Conservation (phyloP, 2,329 filamentous ascomycete genomes). For the Neofusicoccum laricinum region DNA sequence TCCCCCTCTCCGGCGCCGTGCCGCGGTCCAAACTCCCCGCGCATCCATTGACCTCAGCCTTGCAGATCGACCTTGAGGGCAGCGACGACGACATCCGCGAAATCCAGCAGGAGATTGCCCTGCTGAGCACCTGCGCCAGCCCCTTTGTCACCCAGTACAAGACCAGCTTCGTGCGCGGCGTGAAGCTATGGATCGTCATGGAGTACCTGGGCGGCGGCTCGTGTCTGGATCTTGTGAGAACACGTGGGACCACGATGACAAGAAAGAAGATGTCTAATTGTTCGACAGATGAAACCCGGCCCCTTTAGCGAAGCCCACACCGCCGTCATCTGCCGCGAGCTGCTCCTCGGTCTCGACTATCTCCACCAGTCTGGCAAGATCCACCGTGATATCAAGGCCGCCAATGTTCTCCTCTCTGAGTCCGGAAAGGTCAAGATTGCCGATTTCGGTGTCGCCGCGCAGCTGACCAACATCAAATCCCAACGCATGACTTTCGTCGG, state of each 20-base stretch:
- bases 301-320: conserved; percentile 87
- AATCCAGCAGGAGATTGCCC: conserved; percentile 94
- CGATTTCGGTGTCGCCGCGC: conserved; percentile 95
- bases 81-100: conserved; percentile 98
- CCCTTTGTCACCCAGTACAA: conserved; percentile 95
- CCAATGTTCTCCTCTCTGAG: conserved; percentile 90
- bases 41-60: conserved; percentile 13
- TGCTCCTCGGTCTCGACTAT: conserved; percentile 87
- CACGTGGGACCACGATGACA: neutral
- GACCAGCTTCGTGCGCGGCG: conserved; percentile 89
- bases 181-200: conserved; percentile 99
- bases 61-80: conserved; percentile 88
- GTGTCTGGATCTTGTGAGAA: conserved; percentile 69
- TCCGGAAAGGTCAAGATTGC: conserved; percentile 90
- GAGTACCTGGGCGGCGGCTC: conserved; percentile 95
- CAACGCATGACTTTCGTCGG: conserved; percentile 97
- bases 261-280: conserved; percentile 24
- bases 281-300: conserved; percentile 75
- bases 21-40: neutral
- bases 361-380: conserved; percentile 93
- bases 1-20: neutral
- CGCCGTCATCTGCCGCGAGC: conserved; percentile 88
- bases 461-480: conserved; percentile 96
- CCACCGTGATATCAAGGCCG: conserved; percentile 94
- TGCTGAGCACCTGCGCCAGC: conserved; percentile 91